Evolutionary conservation across 768 basidiomycete species (phyloP), one percentile per base, ranked within the genome.

Genomic region (Hydnomerulius pinastri): DNA sequence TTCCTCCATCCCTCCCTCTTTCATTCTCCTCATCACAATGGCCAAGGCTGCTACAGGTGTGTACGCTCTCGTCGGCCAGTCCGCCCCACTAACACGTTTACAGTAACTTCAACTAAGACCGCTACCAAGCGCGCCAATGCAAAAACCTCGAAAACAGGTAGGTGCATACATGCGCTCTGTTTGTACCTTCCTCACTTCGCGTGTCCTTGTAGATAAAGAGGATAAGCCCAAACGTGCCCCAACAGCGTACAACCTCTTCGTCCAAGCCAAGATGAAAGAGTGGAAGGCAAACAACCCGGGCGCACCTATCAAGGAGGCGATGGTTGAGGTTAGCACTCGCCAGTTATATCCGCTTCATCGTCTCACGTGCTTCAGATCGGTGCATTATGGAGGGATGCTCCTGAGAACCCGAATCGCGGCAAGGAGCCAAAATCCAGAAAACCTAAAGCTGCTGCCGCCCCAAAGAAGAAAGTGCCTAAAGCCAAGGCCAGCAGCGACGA

Each of bases 401-500:
- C 80, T 1, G 82, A 83, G 60, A 86, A 86, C 60, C 83, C 84
- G 1, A 85, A 82, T 51, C 77, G 81, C 21, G 83, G 82, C 17
- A 74, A 80, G 50, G 76, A 75, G 15, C 61, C 72, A 27, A 80
- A 77, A 53, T 17, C 75, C n/a, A 73, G 67, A 40, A 79, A 77
- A 38, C 57, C 78, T 20, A 80, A 77, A 50, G 72, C 72, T 2
- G 66, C 62, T 24, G 45, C 40, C 13, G 21, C n/a, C n/a, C n/a
- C 25, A 23, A 5, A 46, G 29, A 25, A n/a, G 4, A 46, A 46
- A 18, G 33, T 13, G n/a, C 20, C 30, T 8, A 17, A 43, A 21
- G 25, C 24, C 21, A 49, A 50, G 43, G 33, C 39, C 12, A 39
- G 50, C n/a, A n/a, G n/a, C n/a, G n/a, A n/a, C 43, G 45, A 45